These are phyloP conservation scores for Talaromyces thailandensis DNA, from an alignment of 495 filamentous ascomycete species.

Conservation along the genomic window DNA sequence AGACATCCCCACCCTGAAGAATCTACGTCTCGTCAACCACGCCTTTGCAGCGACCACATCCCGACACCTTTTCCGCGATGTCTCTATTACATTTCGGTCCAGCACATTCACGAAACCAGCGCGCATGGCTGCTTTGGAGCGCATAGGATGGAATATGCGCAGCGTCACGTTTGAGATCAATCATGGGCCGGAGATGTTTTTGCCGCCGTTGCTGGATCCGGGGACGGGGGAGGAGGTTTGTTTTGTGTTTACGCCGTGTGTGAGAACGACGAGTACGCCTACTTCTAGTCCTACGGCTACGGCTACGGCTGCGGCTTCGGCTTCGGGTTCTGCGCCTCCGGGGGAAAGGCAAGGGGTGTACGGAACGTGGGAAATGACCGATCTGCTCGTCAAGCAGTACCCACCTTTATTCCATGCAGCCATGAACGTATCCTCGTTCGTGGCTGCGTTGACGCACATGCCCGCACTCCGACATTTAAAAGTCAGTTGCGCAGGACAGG, in stretches of 20 bases:
- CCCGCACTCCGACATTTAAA: slow-evolving; percentile 57
- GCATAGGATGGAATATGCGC: slow-evolving; percentile 64
- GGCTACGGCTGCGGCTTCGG: background rate
- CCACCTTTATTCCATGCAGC: slow-evolving; percentile 75
- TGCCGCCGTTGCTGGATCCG: slow-evolving; percentile 66
- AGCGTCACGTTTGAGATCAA: slow-evolving; percentile 61
- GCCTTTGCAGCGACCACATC: slow-evolving; percentile 38
- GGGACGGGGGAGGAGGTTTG: slow-evolving; percentile 58
- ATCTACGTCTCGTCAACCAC: slow-evolving; percentile 42
- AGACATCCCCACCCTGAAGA: slow-evolving; percentile 30
- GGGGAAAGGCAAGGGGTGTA: slow-evolving; percentile 26
- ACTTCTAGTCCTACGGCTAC: background rate
- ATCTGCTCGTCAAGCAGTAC: slow-evolving; percentile 70
- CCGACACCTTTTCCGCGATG: slow-evolving; percentile 40
- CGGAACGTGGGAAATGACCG: slow-evolving; percentile 51
- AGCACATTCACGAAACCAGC: slow-evolving; percentile 60
- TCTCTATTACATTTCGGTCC: slow-evolving; percentile 48
- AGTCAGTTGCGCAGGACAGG: slow-evolving; percentile 63
- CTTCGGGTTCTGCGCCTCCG: slow-evolving; percentile 35
- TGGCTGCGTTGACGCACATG: slow-evolving; percentile 54
- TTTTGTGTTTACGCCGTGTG: slow-evolving; percentile 65
- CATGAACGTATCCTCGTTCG: slow-evolving; percentile 72
- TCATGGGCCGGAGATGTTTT: slow-evolving; percentile 61
- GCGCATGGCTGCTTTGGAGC: slow-evolving; percentile 56
- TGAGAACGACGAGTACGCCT: slow-evolving; percentile 13